Evolutionary conservation across 2,329 filamentous ascomycete genomes (phyloP), one percentile per base, ranked within the genome.

Genomic region (Exophiala oligosperma): DNA sequence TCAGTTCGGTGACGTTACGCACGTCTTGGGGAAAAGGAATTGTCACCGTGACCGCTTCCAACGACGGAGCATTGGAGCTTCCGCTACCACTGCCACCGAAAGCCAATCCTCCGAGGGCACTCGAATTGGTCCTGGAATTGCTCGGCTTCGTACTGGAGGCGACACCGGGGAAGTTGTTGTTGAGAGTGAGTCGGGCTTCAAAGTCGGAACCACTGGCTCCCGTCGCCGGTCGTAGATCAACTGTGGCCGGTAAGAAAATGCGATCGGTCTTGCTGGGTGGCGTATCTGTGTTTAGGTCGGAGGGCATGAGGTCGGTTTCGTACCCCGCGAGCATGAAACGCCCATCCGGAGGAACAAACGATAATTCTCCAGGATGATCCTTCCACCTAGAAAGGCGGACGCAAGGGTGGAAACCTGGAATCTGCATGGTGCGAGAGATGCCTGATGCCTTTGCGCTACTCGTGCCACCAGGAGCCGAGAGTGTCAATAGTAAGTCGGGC

Each of bases 361-460:
- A 96, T n/a, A 99, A 79, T 64, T 96, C 90, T 2, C 94, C 94
- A 0, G 92, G 91, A 55, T 85, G 84, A 67, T 96, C 91, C 67
- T 88, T 88, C 94, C 94, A 99, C 63, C 87, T 83, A n/a, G 88
- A 89, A 2, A 99, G 78, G 17, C 94, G 83, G 7, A 99, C 94
- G 68, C 94, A 97, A 0, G 94, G 94, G 71, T 99, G 94, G 67
- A 99, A 99, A 0, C 97, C 92, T 1, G 93, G 94, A 1, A 96
- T 78, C 64, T 95, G 88, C 72, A 99, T 85, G 37, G 92, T 83
- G 62, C 83, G 85, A 14, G 79, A 82, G 49, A 97, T 81, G 17
- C 64, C 65, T 14, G 60, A 54, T 6, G 57, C 35, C 53, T 65
- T 66, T 9, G 54, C 55, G 51, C 87, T 87, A 69, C 90, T 88